Conservation (phyloP, 2,329 filamentous ascomycete species). For the Sporothrix luriei region DNA sequence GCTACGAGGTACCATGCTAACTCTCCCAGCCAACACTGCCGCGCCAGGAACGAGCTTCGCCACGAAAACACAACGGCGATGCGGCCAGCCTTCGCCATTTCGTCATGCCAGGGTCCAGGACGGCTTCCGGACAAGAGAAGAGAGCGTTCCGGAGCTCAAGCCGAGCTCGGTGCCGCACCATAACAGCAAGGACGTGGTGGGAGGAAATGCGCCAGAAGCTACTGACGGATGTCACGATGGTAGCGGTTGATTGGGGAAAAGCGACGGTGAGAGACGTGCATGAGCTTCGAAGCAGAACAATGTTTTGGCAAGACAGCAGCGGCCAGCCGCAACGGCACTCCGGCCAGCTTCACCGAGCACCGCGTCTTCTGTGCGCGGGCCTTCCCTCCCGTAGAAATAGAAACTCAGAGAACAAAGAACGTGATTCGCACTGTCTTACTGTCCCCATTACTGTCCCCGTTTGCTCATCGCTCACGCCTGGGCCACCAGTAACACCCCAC, state of each 20-base stretch:
- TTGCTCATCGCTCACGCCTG: conserved; percentile 22
- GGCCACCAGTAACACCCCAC: conserved; percentile 29
- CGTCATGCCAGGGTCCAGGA: not conserved
- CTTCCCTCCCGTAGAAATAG: not conserved
- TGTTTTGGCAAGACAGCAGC: conserved; percentile 6
- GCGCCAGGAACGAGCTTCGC: not conserved
- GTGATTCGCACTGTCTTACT: conserved; percentile 17
- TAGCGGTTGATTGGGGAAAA: not conserved
- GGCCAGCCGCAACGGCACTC: not conserved
- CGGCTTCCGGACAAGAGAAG: conserved; percentile 9
- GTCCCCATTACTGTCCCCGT: conserved; percentile 6
- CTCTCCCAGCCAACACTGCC: too few species aligned
- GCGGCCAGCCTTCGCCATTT: conserved; percentile 5
- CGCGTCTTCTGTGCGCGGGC: not conserved
- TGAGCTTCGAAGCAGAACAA: not conserved
- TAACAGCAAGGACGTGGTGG: not conserved
- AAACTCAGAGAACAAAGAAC: not conserved
- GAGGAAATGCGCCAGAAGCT: not conserved
- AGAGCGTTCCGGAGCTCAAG: conserved; percentile 4
- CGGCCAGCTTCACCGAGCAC: conserved; percentile 10
- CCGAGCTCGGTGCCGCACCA: conserved; percentile 21
- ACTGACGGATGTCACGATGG: not conserved
- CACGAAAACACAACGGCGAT: conserved; percentile 29
- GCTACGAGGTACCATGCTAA: conserved; percentile 23
- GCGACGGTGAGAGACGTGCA: not conserved